A percentile compares a stretch with the other conserved stretches of the same genome.
These are phyloP conservation scores for Cercophora sp. DNA, from an alignment of 495 filamentous ascomycete genomes.

Conservation along the genomic window DNA sequence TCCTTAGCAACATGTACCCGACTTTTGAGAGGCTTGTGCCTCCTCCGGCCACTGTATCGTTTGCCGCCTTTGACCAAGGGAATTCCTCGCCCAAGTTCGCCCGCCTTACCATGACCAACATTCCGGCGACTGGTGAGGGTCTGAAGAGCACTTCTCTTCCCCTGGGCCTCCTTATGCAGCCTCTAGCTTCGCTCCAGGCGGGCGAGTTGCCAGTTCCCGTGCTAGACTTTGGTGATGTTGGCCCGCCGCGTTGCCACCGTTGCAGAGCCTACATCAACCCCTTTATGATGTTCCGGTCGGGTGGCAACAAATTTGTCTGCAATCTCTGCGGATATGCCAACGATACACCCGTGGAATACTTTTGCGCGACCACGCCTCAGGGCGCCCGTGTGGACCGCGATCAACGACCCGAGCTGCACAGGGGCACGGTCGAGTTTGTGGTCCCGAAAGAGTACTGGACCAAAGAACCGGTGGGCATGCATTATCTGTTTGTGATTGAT, in stretches of 20 bases:
- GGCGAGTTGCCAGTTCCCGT: constrained; percentile 88
- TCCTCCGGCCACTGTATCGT: constrained; percentile 84
- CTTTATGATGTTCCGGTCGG: constrained; percentile 94
- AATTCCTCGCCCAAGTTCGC: constrained; percentile 95
- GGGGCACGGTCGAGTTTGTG: constrained; percentile 90
- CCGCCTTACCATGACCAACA: constrained; percentile 84
- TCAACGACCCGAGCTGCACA: constrained; percentile 82
- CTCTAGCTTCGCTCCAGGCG: constrained; percentile 74
- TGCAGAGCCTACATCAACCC: constrained; percentile 98
- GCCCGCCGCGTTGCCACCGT: constrained; percentile 87
- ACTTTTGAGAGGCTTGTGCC: constrained; percentile 91
- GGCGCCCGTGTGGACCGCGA: constrained; percentile 84
- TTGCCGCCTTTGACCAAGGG: constrained; percentile 89
- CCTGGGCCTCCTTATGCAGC: constrained; percentile 84
- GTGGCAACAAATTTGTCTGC: constrained; percentile 94
- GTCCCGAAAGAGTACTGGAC: constrained; percentile 99
- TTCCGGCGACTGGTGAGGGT: constrained; percentile 78
- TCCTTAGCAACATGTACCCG: constrained; percentile 80
- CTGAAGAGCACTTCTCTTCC: constrained; percentile 75
- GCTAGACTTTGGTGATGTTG: constrained; percentile 88
- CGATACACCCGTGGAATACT: constrained; percentile 89
- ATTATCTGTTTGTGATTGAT: constrained; percentile 89
- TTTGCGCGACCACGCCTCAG: constrained; percentile 80
- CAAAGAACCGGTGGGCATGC: constrained; percentile 83
- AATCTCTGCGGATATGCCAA: constrained; percentile 99